Evolutionary conservation across 192 early-diverging fungal species (phyloP).

Genomic region (Lobulomyces angularis): DNA sequence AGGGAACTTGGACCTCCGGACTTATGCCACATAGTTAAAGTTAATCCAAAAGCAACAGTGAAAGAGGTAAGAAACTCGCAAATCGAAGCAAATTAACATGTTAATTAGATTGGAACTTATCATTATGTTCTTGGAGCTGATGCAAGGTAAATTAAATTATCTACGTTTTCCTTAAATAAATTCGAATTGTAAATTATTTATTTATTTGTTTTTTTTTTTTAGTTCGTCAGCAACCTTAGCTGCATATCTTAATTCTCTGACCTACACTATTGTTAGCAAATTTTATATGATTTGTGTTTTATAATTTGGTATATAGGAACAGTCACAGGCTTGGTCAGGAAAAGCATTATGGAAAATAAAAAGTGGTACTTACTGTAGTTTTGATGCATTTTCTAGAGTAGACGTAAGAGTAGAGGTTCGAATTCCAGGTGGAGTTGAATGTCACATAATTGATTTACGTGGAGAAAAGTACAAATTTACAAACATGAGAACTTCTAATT

Average conservation of each 20-base stretch:
- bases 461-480: constrained; percentile 68
- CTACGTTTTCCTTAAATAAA: neutral
- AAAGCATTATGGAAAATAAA: constrained; percentile 49
- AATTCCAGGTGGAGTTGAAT: constrained; percentile 95
- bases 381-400: constrained; percentile 91
- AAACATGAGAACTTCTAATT: too few relatives aligned
- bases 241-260: constrained; percentile 91
- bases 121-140: constrained; percentile 48
- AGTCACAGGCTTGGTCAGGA: constrained; percentile 48
- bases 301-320: constrained; percentile 28
- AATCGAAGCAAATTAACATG: constrained; percentile 5
- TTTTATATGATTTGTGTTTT: neutral
- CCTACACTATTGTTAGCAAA: constrained; percentile 63
- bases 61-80: constrained; percentile 53
- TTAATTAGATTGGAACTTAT: constrained; percentile 58
- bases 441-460: constrained; percentile 73
- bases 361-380: constrained; percentile 78
- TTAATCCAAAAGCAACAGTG: constrained; percentile 63
- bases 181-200: constrained; percentile 28
- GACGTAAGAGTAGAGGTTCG: constrained; percentile 97
- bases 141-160: constrained; percentile 18
- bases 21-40: constrained; percentile 90
- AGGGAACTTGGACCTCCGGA: constrained; percentile 94
- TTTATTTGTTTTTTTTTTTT: constrained; percentile 65
- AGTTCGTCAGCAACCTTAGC: constrained; percentile 94